Percentiles rank a stretch among this genome's conserved stretches.
phyloP scores from a whole-genome alignment of 2,329 filamentous ascomycete genomes.

The Fusarium succisae region DNA sequence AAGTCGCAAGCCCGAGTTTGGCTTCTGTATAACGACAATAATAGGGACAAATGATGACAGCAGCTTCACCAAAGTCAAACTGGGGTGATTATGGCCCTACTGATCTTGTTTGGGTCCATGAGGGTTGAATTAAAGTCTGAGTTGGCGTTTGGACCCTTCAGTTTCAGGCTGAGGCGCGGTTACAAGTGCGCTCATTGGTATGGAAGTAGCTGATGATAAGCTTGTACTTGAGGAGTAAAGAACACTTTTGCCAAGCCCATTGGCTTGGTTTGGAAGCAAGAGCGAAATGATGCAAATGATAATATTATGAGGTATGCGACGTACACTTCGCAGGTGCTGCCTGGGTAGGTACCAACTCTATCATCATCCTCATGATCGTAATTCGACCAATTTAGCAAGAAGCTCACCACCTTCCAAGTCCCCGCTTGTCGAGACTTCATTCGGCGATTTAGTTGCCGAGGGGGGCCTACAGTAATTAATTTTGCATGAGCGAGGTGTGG shows the following conservation, averaged over 20 bases:
- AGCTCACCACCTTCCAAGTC: background rate
- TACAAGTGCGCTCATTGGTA: background rate
- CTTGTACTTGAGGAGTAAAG: background rate
- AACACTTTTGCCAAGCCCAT: background rate
- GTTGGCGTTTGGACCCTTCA: conserved; percentile 29
- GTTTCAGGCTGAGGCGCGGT: conserved; percentile 30
- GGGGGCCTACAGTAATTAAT: conserved; percentile 8
- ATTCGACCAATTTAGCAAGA: background rate
- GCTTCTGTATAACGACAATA: background rate
- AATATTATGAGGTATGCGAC: background rate
- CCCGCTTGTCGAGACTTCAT: background rate
- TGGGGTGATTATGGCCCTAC: background rate
- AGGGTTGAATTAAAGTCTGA: conserved; percentile 19
- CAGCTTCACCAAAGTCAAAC: background rate
- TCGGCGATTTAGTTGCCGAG: background rate
- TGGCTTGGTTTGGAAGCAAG: background rate
- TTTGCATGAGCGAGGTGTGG: conserved; percentile 9
- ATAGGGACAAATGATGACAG: background rate
- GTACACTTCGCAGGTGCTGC: background rate
- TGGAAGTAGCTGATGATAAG: background rate
- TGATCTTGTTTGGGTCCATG: conserved; percentile 2
- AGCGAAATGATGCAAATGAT: background rate
- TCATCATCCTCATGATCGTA: background rate
- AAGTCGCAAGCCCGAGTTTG: conserved; percentile 1
- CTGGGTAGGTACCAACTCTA: background rate